Percentiles rank a stretch among this genome's conserved stretches.
Evolutionary conservation across 2,329 filamentous ascomycete genomes (phyloP).

Genomic region (Ascochyta fabae): DNA sequence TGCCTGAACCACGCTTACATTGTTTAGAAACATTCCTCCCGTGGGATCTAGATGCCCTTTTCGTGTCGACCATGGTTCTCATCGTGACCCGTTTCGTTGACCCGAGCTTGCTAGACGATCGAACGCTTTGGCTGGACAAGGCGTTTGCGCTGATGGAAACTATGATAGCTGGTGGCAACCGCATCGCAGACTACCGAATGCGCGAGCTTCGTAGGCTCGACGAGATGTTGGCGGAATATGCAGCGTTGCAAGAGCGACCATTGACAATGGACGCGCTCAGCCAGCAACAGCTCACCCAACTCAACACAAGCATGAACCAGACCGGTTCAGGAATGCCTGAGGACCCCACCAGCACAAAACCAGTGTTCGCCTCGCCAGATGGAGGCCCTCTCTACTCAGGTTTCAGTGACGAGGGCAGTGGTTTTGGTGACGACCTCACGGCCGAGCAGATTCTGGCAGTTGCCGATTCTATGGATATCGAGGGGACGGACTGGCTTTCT

Average conservation of each 20-base stretch:
- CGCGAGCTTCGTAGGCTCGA: conserved; percentile 57
- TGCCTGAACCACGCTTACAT: conserved; percentile 1
- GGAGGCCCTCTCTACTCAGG: conserved; percentile 23
- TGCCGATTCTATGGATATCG: conserved; percentile 55
- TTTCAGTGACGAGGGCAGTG: conserved; percentile 33
- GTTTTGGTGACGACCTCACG: conserved; percentile 49
- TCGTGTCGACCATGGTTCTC: conserved; percentile 54
- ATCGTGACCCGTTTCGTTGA: conserved; percentile 46
- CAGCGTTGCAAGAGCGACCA: conserved; percentile 19
- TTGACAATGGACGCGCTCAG: conserved; percentile 9
- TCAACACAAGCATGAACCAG: conserved; percentile 2
- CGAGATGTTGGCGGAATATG: conserved; percentile 46
- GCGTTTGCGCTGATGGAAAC: conserved; percentile 56
- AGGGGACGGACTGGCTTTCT: conserved; percentile 56
- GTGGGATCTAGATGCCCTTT: conserved; percentile 56
- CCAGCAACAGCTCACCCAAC: conserved; percentile 5
- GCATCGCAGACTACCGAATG: conserved; percentile 54
- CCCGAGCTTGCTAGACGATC: conserved; percentile 46
- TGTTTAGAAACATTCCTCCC: conserved; percentile 57
- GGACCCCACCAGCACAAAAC: conserved; percentile 14
- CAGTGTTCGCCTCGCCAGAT: conserved; percentile 16
- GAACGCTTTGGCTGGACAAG: conserved; percentile 50
- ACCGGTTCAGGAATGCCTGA: conserved; percentile 8
- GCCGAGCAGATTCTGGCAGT: conserved; percentile 57
- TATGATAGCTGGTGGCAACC: conserved; percentile 56